A percentile compares a stretch with the other conserved stretches of the same genome.
Evolutionary conservation across 371 early-diverging fungal genomes (phyloP).

Genomic region (Apophysomyces sp.): DNA sequence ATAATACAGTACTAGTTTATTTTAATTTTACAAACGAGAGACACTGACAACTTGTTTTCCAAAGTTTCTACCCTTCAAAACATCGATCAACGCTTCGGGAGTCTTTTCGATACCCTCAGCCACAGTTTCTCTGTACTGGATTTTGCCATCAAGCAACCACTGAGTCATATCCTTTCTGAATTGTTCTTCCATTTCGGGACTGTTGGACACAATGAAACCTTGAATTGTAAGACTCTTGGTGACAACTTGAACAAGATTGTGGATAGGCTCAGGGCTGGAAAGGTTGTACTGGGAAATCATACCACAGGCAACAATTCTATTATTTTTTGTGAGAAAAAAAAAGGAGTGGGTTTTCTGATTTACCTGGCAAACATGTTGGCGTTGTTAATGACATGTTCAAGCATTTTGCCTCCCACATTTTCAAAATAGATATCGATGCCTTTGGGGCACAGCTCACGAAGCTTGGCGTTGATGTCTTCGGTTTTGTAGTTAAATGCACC

Average conservation of each 20-base stretch:
- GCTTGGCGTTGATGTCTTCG: conserved; percentile 36
- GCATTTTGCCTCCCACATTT: conserved; percentile 71
- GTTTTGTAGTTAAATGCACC: conserved; percentile 86
- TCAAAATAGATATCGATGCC: conserved; percentile 76
- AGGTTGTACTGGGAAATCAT: conserved; percentile 74
- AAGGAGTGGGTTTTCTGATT: not conserved
- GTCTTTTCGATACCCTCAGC: conserved; percentile 81
- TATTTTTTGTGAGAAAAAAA: not conserved
- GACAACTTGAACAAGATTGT: conserved; percentile 37
- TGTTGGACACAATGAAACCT: conserved; percentile 63
- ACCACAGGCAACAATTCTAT: conserved; percentile 60
- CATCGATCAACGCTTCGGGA: conserved; percentile 71
- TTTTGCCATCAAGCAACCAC: conserved; percentile 67
- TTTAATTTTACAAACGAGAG: conserved; percentile 22
- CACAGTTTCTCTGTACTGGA: conserved; percentile 65
- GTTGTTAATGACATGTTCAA: conserved; percentile 58
- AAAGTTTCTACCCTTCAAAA: conserved; percentile 81
- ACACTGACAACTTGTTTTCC: conserved; percentile 86
- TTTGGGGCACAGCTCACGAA: conserved; percentile 53
- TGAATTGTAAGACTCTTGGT: conserved; percentile 55
- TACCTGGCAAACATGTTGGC: conserved; percentile 53
- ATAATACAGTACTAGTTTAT: too few species aligned
- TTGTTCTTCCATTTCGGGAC: conserved; percentile 47
- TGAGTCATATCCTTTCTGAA: conserved; percentile 62
- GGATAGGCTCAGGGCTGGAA: conserved; percentile 25